These are phyloP conservation scores for Spongospora subterranea DNA, from an alignment of 208 protist species.

Conservation along the genomic window DNA sequence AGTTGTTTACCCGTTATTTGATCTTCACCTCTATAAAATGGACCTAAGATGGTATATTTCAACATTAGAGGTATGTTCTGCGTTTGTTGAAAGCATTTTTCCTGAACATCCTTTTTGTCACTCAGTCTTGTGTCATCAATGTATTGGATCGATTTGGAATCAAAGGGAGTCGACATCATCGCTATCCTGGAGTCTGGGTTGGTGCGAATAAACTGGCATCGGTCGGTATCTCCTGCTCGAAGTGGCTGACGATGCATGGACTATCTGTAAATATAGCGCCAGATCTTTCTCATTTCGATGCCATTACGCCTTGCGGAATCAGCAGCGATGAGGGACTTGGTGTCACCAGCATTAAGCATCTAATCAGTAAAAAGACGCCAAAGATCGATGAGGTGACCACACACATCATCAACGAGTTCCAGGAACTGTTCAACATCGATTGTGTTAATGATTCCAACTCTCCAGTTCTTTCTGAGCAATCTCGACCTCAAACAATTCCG, in stretches of 20 bases:
- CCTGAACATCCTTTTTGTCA: neutral
- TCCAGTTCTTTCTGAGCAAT: neutral
- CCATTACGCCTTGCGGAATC: neutral
- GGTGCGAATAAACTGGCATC: neutral
- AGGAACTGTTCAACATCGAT: neutral
- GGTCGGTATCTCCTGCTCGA: constrained; percentile 41
- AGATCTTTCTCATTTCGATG: neutral
- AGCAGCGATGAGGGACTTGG: neutral
- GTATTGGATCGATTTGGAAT: neutral
- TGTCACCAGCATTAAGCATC: constrained; percentile 23
- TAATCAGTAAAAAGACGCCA: neutral
- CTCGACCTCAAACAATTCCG: neutral
- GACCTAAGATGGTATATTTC: constrained; percentile 26
- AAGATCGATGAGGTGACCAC: neutral
- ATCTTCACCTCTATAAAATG: neutral
- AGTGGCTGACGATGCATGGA: constrained; percentile 35
- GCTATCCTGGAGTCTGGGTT: constrained; percentile 41
- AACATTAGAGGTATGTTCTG: neutral
- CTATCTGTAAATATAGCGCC: neutral
- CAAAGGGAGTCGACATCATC: neutral
- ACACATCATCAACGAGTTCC: neutral
- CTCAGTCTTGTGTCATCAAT: neutral
- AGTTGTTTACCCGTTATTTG: constrained; percentile 8
- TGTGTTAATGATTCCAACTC: neutral
- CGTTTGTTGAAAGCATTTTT: neutral